A percentile compares a stretch with the other conserved stretches of the same genome.
Evolutionary conservation across 345 rosid genomes (phyloP).

Genomic region (Boechera divaricarpa): DNA sequence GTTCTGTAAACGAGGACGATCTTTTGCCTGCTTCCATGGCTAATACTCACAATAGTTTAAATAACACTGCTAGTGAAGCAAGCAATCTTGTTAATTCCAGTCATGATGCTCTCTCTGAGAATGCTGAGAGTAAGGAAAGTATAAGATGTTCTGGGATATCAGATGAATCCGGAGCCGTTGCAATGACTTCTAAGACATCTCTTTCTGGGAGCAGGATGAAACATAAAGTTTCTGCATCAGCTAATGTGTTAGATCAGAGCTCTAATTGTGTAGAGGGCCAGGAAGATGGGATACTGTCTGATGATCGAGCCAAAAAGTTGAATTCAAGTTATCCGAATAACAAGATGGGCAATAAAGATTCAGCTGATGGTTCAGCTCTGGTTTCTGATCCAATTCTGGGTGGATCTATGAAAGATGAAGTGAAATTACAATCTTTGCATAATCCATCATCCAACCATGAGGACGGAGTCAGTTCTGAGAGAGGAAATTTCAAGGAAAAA

Average conservation of each 20-base stretch:
- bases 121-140: constrained; percentile 65
- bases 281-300: constrained; percentile 63
- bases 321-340: constrained; percentile 40
- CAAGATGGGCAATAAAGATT: constrained; percentile 52
- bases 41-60: constrained; percentile 47
- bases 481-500: constrained; percentile 41
- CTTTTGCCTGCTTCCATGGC: constrained; percentile 41
- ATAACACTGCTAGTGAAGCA: constrained; percentile 61
- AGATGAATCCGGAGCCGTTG: constrained; percentile 52
- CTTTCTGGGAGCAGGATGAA: constrained; percentile 45
- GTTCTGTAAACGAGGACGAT: constrained; percentile 62
- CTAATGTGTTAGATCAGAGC: constrained; percentile 48
- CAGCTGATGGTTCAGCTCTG: constrained; percentile 49
- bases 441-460: constrained; percentile 33
- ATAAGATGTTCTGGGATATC: constrained; percentile 50
- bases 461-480: constrained; percentile 26
- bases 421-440: constrained; percentile 39
- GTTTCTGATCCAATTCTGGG: constrained; percentile 53
- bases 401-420: constrained; percentile 49
- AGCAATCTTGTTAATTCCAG: constrained; percentile 61
- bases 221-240: constrained; percentile 47
- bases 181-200: constrained; percentile 44
- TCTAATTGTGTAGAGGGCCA: constrained; percentile 56
- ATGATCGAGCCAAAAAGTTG: constrained; percentile 49
- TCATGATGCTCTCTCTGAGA: constrained; percentile 66